Percentiles rank a stretch among this genome's conserved stretches.
phyloP scores from a whole-genome alignment of 1,139 yeast genomes.

The Nakaseomyces bracarensis region DNA sequence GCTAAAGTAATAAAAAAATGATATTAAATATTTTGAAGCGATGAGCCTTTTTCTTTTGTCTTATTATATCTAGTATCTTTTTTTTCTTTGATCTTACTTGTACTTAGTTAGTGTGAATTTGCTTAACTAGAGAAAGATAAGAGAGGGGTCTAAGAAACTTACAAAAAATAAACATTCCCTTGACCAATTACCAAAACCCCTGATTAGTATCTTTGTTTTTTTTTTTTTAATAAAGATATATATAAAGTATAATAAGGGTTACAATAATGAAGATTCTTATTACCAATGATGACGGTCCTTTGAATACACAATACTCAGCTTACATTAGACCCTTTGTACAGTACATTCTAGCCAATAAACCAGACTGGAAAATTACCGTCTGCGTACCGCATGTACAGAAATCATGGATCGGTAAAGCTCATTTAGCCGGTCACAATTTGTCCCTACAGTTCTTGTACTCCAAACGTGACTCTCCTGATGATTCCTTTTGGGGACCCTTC shows the following conservation, averaged over 20 bases:
- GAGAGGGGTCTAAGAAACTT: no score
- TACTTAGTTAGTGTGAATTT: no score
- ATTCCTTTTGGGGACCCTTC: constrained; percentile 64
- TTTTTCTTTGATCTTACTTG: no score
- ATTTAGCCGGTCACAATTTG: constrained; percentile 76
- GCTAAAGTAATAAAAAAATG: no score
- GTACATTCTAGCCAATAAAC: constrained; percentile 50
- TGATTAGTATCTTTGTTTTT: neutral
- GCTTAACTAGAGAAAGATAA: no score
- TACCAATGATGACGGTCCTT: constrained; percentile 95
- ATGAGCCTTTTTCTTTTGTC: no score
- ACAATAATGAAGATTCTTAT: constrained; percentile 31
- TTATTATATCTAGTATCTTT: no score
- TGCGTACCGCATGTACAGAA: constrained; percentile 75
- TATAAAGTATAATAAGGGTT: neutral
- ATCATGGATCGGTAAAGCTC: constrained; percentile 98
- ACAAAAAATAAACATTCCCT: no score
- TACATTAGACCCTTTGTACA: constrained; percentile 75
- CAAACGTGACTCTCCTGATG: constrained; percentile 41
- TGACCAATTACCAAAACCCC: no score
- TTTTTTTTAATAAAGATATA: neutral
- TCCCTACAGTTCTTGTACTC: constrained; percentile 57
- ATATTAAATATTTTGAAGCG: no score
- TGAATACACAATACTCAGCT: constrained; percentile 73
- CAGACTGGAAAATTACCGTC: constrained; percentile 75